These are phyloP conservation scores for Pugionium dolabratum DNA, from an alignment of 345 rosid species.

Conservation along the genomic window DNA sequence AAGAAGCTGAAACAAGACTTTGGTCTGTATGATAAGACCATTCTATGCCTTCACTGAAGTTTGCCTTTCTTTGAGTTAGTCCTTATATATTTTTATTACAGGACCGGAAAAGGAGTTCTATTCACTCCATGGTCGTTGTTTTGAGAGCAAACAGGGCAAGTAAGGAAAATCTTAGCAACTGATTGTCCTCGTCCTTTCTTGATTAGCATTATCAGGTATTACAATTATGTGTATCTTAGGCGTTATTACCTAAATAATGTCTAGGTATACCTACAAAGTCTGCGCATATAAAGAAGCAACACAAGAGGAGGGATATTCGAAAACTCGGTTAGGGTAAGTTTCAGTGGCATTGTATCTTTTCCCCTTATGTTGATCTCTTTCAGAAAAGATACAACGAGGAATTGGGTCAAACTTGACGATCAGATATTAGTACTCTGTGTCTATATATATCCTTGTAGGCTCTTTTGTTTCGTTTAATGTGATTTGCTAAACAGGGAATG, in stretches of 20 bases:
- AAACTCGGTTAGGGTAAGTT: constrained; percentile 77
- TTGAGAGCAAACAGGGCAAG: constrained; percentile 92
- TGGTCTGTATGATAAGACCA: constrained; percentile 56
- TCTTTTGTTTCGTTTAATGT: background rate
- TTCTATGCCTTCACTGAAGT: constrained; percentile 16
- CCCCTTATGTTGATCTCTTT: background rate
- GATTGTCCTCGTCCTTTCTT: constrained; percentile 3
- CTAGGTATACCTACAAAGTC: constrained; percentile 90
- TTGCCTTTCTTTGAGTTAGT: constrained; percentile 35
- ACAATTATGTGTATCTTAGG: background rate
- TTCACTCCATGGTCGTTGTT: constrained; percentile 74
- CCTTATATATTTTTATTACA: constrained; percentile 41
- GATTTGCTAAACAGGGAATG: constrained; percentile 58
- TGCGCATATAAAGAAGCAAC: constrained; percentile 86
- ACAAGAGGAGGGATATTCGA: constrained; percentile 75
- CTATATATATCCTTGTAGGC: background rate
- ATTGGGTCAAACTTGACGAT: background rate
- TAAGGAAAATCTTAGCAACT: constrained; percentile 35
- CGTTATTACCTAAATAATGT: constrained; percentile 13
- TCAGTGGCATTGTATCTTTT: constrained; percentile 13
- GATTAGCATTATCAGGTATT: background rate
- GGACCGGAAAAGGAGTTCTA: constrained; percentile 93
- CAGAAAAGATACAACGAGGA: background rate
- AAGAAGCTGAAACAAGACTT: constrained; percentile 81
- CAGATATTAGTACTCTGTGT: constrained; percentile 4